phyloP scores from a whole-genome alignment of 2,329 filamentous ascomycete genomes.

The Penicillium sp. region DNA sequence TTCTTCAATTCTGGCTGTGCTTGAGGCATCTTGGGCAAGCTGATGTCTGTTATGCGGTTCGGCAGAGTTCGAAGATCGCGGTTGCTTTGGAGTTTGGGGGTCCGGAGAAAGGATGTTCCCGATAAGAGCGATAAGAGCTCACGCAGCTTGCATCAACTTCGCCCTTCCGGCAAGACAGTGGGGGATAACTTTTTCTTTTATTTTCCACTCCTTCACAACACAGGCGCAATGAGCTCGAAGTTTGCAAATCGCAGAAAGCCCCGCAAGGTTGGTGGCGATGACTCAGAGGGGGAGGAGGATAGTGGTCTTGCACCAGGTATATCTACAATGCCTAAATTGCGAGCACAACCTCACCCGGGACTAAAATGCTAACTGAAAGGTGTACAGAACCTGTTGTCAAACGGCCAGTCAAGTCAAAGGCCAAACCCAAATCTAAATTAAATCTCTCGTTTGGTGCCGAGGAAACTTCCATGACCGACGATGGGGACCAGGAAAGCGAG shows the following conservation, averaged over 20 bases:
- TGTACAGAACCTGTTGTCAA: conserved; percentile 56
- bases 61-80: conserved; percentile 32
- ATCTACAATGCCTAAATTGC: conserved; percentile 28
- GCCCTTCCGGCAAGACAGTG: conserved; percentile 10
- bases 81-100: conserved; percentile 39
- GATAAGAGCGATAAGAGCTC: conserved; percentile 35
- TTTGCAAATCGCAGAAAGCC: conserved; percentile 69
- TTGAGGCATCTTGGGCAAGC: conserved; percentile 79
- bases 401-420: conserved; percentile 57
- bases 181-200: not conserved
- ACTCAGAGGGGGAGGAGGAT: conserved; percentile 62
- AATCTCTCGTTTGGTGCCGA: conserved; percentile 77
- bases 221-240: conserved; percentile 59
- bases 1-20: conserved; percentile 99
- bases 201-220: not conserved
- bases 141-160: conserved; percentile 16
- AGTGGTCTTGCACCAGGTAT: conserved; percentile 48
- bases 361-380: conserved; percentile 8
- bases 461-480: conserved; percentile 60
- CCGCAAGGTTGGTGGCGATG: conserved; percentile 76
- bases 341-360: not conserved
- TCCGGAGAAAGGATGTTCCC: conserved; percentile 46
- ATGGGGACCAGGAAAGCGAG: conserved; percentile 60
- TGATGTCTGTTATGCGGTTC: conserved; percentile 32
- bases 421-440: conserved; percentile 74